A percentile compares a stretch with the other conserved stretches of the same genome.
Evolutionary conservation across 2,329 filamentous ascomycete genomes (phyloP).

Genomic region (Pseudogymnoascus sp.): DNA sequence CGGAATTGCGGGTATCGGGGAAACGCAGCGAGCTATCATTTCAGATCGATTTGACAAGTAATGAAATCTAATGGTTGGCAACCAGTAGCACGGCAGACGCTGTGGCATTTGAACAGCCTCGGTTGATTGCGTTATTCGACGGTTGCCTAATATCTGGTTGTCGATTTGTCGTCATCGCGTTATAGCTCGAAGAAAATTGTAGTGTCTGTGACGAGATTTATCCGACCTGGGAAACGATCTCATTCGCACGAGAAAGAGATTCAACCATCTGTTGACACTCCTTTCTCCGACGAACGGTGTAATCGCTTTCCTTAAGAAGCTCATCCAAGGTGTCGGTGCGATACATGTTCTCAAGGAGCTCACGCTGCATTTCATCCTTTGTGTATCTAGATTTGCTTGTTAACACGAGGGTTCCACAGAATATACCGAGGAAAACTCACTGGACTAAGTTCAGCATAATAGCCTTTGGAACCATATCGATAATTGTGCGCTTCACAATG

Average conservation of each 20-base stretch:
- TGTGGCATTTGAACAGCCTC: neutral
- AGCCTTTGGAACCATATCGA: conserved; percentile 99
- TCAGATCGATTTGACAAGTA: conserved; percentile 7
- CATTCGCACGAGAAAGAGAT: conserved; percentile 78
- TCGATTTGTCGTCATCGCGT: conserved; percentile 5
- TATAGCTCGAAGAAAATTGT: conserved; percentile 11
- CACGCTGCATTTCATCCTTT: conserved; percentile 97
- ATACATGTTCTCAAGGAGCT: conserved; percentile 97
- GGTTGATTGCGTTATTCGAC: conserved; percentile 4
- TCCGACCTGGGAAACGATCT: conserved; percentile 80
- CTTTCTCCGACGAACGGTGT: conserved; percentile 88
- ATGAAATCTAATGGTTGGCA: conserved; percentile 4
- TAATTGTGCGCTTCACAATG: conserved; percentile 97
- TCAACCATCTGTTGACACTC: conserved; percentile 99
- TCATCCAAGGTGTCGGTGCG: conserved; percentile 84
- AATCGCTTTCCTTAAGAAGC: conserved; percentile 94
- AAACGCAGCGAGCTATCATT: conserved; percentile 9
- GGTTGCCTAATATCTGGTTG: conserved; percentile 3
- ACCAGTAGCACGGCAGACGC: conserved; percentile 2
- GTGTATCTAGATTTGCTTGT: conserved; percentile 57
- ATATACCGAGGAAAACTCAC: conserved; percentile 48
- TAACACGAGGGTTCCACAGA: neutral
- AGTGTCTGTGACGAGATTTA: conserved; percentile 19
- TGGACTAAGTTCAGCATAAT: conserved; percentile 97
- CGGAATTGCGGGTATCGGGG: conserved; percentile 6